These are phyloP conservation scores for Pythium guiyangense DNA, from an alignment of 352 stramenopile species.

Conservation along the genomic window DNA sequence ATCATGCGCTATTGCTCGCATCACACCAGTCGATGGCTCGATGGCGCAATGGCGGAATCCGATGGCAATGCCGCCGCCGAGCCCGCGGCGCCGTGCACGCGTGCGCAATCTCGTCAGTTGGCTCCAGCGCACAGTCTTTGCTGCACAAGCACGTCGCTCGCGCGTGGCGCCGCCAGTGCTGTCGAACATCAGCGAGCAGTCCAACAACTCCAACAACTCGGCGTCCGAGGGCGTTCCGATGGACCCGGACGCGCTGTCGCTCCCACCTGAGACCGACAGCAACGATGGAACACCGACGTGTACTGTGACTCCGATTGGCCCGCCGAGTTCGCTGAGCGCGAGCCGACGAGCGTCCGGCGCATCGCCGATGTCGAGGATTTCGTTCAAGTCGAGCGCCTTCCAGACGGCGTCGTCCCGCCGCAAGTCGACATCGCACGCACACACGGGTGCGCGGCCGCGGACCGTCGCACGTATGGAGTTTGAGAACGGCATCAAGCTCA, in stretches of 20 bases:
- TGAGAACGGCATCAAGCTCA: constrained; percentile 22
- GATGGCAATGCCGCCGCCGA: neutral
- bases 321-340: neutral
- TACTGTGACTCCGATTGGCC: neutral
- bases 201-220: constrained; percentile 6
- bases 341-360: neutral
- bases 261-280: no score
- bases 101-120: neutral
- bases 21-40: neutral
- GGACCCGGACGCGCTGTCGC: neutral
- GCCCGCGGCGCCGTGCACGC: neutral
- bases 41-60: constrained; percentile 8
- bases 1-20: neutral
- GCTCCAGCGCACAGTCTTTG: constrained; percentile 2
- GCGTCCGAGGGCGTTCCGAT: neutral
- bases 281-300: no score
- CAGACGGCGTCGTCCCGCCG: neutral
- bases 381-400: neutral
- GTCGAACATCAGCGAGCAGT: constrained; percentile 9
- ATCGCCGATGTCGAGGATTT: neutral
- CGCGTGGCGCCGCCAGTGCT: neutral
- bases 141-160: neutral
- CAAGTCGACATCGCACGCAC: neutral
- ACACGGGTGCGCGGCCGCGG: neutral
- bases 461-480: constrained; percentile 16